Evolutionary conservation across 352 stramenopile genomes (phyloP).

Genomic region (Phytophthora fragariae): DNA sequence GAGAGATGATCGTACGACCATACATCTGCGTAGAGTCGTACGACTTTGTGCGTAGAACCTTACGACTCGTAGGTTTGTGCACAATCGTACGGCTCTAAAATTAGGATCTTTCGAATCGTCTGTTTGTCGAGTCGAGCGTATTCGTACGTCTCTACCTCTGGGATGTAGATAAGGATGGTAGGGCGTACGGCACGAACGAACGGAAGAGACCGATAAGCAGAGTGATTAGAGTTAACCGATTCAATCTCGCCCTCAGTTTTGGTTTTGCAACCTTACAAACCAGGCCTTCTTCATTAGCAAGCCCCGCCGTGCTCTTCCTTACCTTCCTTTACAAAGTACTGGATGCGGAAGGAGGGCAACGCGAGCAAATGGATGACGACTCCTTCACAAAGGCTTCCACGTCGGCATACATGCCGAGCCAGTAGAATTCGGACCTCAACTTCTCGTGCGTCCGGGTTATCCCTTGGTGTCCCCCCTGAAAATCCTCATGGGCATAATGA

Average conservation of each 20-base stretch:
- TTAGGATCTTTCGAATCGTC: not conserved
- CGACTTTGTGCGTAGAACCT: not conserved
- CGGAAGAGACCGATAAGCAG: not conserved
- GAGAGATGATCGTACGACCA: not conserved
- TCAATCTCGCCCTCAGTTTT: not conserved
- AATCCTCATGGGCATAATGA: too few relatives aligned
- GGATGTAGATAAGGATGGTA: slow-evolving; percentile 1
- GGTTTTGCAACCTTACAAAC: not conserved
- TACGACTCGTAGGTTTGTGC: not conserved
- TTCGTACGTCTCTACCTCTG: not conserved
- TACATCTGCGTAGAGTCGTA: not conserved
- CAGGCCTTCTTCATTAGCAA: not conserved
- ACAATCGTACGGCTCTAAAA: not conserved
- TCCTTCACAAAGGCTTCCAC: too few relatives aligned
- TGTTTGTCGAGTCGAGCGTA: not conserved
- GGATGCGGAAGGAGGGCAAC: too few relatives aligned
- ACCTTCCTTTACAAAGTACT: not conserved
- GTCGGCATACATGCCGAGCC: too few relatives aligned
- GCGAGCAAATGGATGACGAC: too few relatives aligned
- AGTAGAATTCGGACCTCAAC: too few relatives aligned
- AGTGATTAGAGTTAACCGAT: not conserved
- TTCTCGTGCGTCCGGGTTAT: too few relatives aligned
- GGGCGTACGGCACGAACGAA: not conserved
- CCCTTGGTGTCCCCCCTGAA: too few relatives aligned
- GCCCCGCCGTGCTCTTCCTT: not conserved